Evolutionary conservation across 805 yeast genomes (phyloP).

Genomic region (Kodamaea jinghongensis): DNA sequence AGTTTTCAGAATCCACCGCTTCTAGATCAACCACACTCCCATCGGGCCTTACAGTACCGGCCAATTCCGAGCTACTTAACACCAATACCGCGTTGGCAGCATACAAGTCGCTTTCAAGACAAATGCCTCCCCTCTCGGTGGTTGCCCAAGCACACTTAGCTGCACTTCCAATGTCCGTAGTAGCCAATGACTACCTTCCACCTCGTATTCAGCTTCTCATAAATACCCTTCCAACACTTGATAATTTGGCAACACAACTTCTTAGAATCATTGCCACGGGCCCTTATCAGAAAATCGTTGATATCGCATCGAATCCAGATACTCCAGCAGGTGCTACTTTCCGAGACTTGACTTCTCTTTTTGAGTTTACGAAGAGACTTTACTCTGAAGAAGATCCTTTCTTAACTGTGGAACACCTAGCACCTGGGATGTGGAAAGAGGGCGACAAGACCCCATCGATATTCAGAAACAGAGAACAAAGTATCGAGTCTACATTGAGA

Average conservation of each 20-base stretch:
- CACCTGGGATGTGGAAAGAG: conserved; percentile 69
- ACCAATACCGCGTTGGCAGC: conserved; percentile 41
- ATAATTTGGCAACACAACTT: conserved; percentile 78
- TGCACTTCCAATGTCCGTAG: conserved; percentile 56
- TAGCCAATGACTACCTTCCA: conserved; percentile 55
- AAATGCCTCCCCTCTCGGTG: conserved; percentile 33
- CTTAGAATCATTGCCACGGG: conserved; percentile 68
- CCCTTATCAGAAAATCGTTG: conserved; percentile 73
- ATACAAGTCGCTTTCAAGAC: conserved; percentile 40
- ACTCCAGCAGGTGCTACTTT: conserved; percentile 66
- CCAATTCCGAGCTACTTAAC: conserved; percentile 40
- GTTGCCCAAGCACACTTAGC: conserved; percentile 51
- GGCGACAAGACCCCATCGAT: conserved; percentile 58
- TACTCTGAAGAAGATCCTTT: conserved; percentile 73
- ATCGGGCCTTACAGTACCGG: conserved; percentile 28
- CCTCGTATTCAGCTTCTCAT: conserved; percentile 62
- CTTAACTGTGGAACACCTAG: conserved; percentile 63
- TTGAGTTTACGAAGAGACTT: conserved; percentile 71
- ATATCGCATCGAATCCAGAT: conserved; percentile 62
- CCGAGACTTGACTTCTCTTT: conserved; percentile 66
- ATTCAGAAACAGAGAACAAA: conserved; percentile 59
- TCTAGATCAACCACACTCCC: too few species aligned
- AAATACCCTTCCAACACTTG: conserved; percentile 72
- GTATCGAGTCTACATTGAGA: conserved; percentile 63
- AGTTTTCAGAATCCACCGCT: background rate